Conservation (phyloP, 768 basidiomycete species). For the Lyophyllum decastes region DNA sequence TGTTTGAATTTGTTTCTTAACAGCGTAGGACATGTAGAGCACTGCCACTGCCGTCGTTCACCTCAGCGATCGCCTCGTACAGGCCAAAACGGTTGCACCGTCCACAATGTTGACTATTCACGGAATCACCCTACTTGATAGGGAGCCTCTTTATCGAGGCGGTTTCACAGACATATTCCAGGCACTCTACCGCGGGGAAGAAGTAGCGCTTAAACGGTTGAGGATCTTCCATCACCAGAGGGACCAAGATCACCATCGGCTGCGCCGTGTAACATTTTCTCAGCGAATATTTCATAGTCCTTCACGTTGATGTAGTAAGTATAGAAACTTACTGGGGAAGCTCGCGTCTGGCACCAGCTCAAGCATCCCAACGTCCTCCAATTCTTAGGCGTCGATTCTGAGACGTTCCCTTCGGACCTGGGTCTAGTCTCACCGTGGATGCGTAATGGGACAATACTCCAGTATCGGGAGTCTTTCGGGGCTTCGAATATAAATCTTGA, state of each 20-base stretch:
- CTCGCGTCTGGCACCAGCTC: conserved; percentile 17
- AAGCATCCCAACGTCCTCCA: conserved; percentile 18
- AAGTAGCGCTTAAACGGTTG: conserved; percentile 16
- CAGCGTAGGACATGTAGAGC: too few relatives aligned
- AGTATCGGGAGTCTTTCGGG: conserved; percentile 15
- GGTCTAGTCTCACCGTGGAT: conserved; percentile 19
- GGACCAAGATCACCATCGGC: conserved; percentile 10
- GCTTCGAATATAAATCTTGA: conserved; percentile 17
- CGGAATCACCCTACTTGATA: conserved; percentile 15
- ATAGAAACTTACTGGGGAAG: conserved; percentile 17
- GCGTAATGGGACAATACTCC: conserved; percentile 16
- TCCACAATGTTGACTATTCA: conserved; percentile 4
- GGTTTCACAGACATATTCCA: conserved; percentile 17
- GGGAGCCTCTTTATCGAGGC: conserved; percentile 17
- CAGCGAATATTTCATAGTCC: background rate
- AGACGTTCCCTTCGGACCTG: conserved; percentile 12
- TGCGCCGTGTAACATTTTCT: conserved; percentile 11
- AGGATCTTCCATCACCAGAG: conserved; percentile 14
- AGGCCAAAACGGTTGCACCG: background rate
- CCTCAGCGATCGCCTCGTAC: too few relatives aligned
- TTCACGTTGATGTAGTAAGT: background rate
- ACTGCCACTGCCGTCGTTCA: background rate
- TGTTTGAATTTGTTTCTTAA: too few relatives aligned
- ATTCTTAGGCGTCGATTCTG: conserved; percentile 19
- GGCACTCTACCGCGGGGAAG: conserved; percentile 15